phyloP scores from a whole-genome alignment of 2,329 filamentous ascomycete species.

The Pleoardoris graminearum region DNA sequence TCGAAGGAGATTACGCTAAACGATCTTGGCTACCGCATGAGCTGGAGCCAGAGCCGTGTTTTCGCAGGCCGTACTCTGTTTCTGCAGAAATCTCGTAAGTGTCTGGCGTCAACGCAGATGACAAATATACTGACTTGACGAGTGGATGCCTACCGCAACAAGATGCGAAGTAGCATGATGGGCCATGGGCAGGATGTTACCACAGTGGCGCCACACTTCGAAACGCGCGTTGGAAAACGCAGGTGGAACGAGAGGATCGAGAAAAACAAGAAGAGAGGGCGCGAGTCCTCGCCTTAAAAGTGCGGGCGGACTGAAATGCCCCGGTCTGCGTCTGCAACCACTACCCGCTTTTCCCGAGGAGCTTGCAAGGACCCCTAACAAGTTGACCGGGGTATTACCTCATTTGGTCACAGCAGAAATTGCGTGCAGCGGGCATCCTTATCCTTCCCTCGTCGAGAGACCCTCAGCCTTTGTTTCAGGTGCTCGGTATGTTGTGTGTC shows the following conservation, averaged over 20 bases:
- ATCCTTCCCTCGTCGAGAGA: constrained; percentile 11
- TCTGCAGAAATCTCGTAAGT: constrained; percentile 87
- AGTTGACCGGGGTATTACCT: constrained; percentile 35
- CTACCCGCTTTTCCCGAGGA: constrained; percentile 35
- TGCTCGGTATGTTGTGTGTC: constrained; percentile 24
- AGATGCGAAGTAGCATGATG: constrained; percentile 82
- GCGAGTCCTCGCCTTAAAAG: constrained; percentile 45
- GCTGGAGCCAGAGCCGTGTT: constrained; percentile 91
- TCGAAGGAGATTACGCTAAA: constrained; percentile 88
- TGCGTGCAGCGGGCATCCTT: constrained; percentile 23
- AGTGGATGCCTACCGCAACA: constrained; percentile 95
- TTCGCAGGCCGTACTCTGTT: constrained; percentile 87
- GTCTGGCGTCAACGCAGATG: neutral
- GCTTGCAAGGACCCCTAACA: constrained; percentile 40
- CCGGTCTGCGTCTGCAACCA: constrained; percentile 32
- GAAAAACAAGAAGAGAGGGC: constrained; percentile 46
- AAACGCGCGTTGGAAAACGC: constrained; percentile 84
- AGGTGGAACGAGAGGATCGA: constrained; percentile 55
- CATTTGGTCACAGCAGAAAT: constrained; percentile 31
- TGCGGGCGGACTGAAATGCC: constrained; percentile 25
- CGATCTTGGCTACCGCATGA: constrained; percentile 92
- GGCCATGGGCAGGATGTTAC: constrained; percentile 74
- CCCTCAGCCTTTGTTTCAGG: constrained; percentile 26
- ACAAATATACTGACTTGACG: constrained; percentile 35
- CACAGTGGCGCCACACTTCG: constrained; percentile 79